Base-by-base conservation (phyloP, 225 moss, liverwort and hornwort species). In the Anthoceros angustus region DNA sequence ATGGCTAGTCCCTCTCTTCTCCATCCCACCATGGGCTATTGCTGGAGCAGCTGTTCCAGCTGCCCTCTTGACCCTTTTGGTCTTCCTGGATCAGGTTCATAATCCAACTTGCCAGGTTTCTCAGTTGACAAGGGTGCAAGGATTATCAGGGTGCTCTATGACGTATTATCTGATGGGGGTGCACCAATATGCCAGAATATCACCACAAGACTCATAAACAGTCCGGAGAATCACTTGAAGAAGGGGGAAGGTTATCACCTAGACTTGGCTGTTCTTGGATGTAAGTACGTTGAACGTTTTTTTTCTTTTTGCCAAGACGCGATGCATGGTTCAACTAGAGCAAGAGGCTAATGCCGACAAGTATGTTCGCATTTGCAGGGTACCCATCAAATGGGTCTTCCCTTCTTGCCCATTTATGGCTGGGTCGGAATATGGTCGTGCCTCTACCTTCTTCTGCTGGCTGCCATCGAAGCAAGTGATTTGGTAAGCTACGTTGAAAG, bases 361-460 rank as follows among this genome's bases (percentile, higher is more conserved):
- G 41, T 61, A 25, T 42, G 12, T 39, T 50, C 20, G 45, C 48
- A 68, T 8, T 67, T 76, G 74, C 80, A 88, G 87, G 73, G 76
- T 62, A 81, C 87, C 11, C 73, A 63, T 63, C 77, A 88, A 75
- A 67, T 73, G 63, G 74, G 71, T 70, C 68, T 85, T 64, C 87
- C 87, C 15, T 88, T 88, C 69, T 67, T 88, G 60, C 87, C 87
- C 24, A 77, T 88, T 41, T 88, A 88, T 69, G 85, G 85, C 46
- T 88, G 87, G 87, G 87, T 88, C 14, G 87, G 87, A 26, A 77
- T 88, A 66, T 88, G 87, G 87, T 83, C 83, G 25, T 83, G 83
- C 71, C 6, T 74, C 49, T 88, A 81, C 64, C 78, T 88, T 46
- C 65, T 81, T 25, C 65, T 64, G 63, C 70, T 88, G 50, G 87